These are phyloP conservation scores for Rhamnella rubrinervis DNA, from an alignment of 331 rosid genomes.

Conservation along the genomic window DNA sequence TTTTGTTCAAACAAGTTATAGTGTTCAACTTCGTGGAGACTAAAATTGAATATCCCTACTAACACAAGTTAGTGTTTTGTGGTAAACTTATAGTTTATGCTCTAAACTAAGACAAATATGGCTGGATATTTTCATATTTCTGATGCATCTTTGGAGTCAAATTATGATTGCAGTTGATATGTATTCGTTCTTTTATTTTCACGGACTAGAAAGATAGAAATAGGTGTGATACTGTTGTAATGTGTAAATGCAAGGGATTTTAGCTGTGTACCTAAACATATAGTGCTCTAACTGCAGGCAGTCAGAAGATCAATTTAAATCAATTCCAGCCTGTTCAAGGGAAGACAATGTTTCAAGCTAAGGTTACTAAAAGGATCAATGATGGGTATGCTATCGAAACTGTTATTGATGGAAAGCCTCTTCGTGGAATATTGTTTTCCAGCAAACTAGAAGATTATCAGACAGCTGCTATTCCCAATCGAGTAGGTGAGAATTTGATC, in stretches of 20 bases:
- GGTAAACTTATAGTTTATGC: neutral
- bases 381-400: slow-evolving; percentile 79
- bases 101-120: too few species aligned
- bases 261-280: slow-evolving; percentile 24
- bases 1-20: neutral
- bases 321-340: slow-evolving; percentile 39
- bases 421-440: slow-evolving; percentile 70
- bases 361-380: slow-evolving; percentile 54
- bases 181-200: neutral
- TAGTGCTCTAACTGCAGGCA: slow-evolving; percentile 37
- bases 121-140: neutral
- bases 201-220: neutral
- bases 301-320: slow-evolving; percentile 41
- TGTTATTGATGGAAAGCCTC: slow-evolving; percentile 84
- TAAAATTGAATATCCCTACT: neutral
- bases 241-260: slow-evolving; percentile 14
- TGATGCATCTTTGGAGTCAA: neutral
- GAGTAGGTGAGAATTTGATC: slow-evolving; percentile 44
- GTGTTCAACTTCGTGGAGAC: neutral
- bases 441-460: slow-evolving; percentile 41
- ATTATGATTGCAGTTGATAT: neutral
- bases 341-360: slow-evolving; percentile 71
- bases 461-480: slow-evolving; percentile 33
- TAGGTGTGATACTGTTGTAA: neutral
- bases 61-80: neutral